Evolutionary conservation across 768 basidiomycete genomes (phyloP).

Genomic region (Amanita pseudoporphyria): DNA sequence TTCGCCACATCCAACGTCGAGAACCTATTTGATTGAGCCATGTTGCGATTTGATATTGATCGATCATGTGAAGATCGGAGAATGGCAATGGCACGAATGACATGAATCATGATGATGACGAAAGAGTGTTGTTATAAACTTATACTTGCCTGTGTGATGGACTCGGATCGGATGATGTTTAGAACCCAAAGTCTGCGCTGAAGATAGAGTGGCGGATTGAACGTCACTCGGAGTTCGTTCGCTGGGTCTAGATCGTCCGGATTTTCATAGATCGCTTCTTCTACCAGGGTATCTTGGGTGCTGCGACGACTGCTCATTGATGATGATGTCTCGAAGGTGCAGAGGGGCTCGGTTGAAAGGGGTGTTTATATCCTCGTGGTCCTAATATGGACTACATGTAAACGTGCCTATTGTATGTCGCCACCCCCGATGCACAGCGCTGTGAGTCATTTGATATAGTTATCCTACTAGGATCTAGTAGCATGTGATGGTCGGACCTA

Average conservation of each 20-base stretch:
- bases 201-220: constrained; percentile 57
- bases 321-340: not conserved
- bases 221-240: constrained; percentile 44
- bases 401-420: too few relatives aligned
- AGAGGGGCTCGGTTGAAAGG: too few relatives aligned
- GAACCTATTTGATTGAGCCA: constrained; percentile 34
- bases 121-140: not conserved
- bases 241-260: constrained; percentile 7
- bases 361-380: not conserved
- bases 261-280: not conserved
- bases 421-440: too few relatives aligned
- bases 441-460: too few relatives aligned
- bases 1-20: constrained; percentile 83
- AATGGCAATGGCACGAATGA: too few relatives aligned
- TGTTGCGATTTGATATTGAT: not conserved
- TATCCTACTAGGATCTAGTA: too few relatives aligned
- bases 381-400: not conserved
- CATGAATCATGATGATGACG: not conserved
- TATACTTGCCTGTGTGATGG: constrained; percentile 38
- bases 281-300: constrained; percentile 1
- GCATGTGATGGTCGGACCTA: too few relatives aligned
- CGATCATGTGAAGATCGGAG: constrained; percentile 3
- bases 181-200: constrained; percentile 69
- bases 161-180: constrained; percentile 47
- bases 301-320: not conserved